Percentiles rank a stretch among this genome's conserved stretches.
Evolutionary conservation across 2,329 filamentous ascomycete species (phyloP).

Genomic region (Phyllosticta citribraziliensis): DNA sequence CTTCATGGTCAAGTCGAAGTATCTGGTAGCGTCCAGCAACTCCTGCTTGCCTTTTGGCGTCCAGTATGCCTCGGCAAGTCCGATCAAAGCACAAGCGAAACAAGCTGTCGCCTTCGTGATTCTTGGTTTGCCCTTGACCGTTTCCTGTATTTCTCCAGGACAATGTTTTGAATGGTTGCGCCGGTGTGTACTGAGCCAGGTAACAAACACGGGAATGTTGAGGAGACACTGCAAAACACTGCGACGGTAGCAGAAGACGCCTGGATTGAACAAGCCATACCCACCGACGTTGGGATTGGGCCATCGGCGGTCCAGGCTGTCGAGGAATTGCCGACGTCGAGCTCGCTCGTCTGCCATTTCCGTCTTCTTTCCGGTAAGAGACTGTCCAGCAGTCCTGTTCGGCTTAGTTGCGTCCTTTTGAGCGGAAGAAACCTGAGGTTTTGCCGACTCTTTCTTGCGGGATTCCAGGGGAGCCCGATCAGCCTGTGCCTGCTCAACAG

Average conservation of each 20-base stretch:
- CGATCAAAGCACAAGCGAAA: not conserved
- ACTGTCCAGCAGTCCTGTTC: not conserved
- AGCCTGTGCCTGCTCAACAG: not conserved
- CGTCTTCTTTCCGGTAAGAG: not conserved
- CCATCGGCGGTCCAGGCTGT: not conserved
- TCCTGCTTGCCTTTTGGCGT: not conserved
- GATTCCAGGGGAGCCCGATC: not conserved
- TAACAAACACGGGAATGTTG: slow-evolving; percentile 13
- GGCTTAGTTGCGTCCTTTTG: not conserved
- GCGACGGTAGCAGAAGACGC: slow-evolving; percentile 15
- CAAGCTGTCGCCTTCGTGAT: slow-evolving; percentile 2
- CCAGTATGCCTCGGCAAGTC: slow-evolving; percentile 5
- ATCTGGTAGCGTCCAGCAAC: not conserved
- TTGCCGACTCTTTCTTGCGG: not conserved
- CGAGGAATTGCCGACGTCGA: not conserved
- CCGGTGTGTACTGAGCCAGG: slow-evolving; percentile 10
- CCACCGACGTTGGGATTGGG: not conserved
- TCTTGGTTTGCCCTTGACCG: not conserved
- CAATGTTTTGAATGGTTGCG: not conserved
- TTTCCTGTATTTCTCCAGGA: not conserved
- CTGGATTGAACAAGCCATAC: slow-evolving; percentile 13
- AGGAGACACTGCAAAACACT: slow-evolving; percentile 12
- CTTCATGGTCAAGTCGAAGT: not conserved
- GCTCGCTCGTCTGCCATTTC: not conserved
- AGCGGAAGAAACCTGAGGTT: not conserved